Evolutionary conservation across 345 rosid species (phyloP).

Genomic region (Limnanthes douglasii): DNA sequence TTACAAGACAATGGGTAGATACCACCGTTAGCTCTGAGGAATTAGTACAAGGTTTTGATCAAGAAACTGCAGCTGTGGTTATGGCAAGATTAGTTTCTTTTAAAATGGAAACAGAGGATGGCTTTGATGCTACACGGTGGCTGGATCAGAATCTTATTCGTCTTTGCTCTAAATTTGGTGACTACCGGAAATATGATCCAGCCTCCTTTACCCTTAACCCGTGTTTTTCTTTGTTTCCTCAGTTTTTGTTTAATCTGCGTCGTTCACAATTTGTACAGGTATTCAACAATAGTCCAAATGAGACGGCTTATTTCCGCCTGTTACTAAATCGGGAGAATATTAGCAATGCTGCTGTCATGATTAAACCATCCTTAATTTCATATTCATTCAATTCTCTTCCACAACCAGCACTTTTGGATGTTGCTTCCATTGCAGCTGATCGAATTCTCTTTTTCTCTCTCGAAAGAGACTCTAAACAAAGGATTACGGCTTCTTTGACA

Average conservation of each 20-base stretch:
- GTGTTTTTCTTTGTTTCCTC: constrained; percentile 93
- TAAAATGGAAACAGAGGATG: constrained; percentile 99
- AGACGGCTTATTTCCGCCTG: constrained; percentile 19
- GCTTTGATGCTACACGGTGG: constrained; percentile 98
- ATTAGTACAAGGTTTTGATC: constrained; percentile 92
- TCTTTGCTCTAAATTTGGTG: constrained; percentile 91
- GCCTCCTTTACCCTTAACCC: constrained; percentile 84
- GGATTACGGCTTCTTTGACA: no score
- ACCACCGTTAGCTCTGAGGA: no score
- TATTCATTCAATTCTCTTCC: constrained; percentile 81
- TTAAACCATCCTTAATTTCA: constrained; percentile 86
- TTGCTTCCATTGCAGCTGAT: constrained; percentile 88
- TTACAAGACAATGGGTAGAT: no score
- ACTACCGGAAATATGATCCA: constrained; percentile 95
- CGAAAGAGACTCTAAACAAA: no score
- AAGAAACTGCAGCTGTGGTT: constrained; percentile 98
- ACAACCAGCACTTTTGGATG: constrained; percentile 88
- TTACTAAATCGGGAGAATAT: constrained; percentile 15
- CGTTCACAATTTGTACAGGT: constrained; percentile 87
- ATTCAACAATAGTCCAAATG: constrained; percentile 24
- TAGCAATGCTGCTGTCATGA: constrained; percentile 21
- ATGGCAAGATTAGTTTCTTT: constrained; percentile 86
- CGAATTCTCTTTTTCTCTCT: no score
- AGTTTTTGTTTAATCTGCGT: constrained; percentile 90
- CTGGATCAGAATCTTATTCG: constrained; percentile 92